Evolutionary conservation across 139 green algal genomes (phyloP).

Genomic region (Chlamydomonas sphaeroides): DNA sequence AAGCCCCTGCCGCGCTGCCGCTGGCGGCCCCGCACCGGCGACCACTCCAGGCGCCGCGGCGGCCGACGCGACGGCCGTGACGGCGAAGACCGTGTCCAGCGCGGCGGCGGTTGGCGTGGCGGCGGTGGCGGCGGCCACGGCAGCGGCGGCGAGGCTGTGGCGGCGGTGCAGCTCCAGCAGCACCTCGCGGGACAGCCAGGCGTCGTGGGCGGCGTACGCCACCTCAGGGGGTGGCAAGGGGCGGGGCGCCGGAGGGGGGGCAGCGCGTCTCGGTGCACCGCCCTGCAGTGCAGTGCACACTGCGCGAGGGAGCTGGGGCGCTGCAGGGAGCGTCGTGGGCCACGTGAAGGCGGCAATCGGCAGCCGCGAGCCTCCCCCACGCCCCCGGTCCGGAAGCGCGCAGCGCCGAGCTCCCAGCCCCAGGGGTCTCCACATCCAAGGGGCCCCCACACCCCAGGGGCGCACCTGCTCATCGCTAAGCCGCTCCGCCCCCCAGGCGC

Average conservation of each 20-base stretch:
- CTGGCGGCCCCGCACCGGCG: not conserved
- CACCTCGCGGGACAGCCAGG: conserved; percentile 44
- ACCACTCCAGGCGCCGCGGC: no score
- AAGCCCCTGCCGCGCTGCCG: not conserved
- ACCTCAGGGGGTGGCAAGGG: not conserved
- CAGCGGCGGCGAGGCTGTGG: not conserved
- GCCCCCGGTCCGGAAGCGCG: no score
- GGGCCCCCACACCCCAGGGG: not conserved
- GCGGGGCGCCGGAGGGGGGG: not conserved
- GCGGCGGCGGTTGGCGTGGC: not conserved
- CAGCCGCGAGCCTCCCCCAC: no score
- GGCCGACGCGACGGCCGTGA: no score
- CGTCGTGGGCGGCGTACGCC: conserved; percentile 42
- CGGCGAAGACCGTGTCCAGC: not conserved
- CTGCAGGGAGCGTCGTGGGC: no score
- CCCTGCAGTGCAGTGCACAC: no score
- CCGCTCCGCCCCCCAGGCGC: conserved; percentile 18
- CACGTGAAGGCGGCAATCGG: no score
- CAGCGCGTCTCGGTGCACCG: no score
- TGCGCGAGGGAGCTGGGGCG: no score
- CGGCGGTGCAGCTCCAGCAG: conserved; percentile 10
- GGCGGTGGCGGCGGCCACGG: not conserved
- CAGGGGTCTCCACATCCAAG: not conserved
- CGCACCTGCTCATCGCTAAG: conserved; percentile 14
- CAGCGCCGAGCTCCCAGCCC: no score